Evolutionary conservation across 1,139 yeast species (phyloP).

Genomic region (Suhomyces anneliseae): DNA sequence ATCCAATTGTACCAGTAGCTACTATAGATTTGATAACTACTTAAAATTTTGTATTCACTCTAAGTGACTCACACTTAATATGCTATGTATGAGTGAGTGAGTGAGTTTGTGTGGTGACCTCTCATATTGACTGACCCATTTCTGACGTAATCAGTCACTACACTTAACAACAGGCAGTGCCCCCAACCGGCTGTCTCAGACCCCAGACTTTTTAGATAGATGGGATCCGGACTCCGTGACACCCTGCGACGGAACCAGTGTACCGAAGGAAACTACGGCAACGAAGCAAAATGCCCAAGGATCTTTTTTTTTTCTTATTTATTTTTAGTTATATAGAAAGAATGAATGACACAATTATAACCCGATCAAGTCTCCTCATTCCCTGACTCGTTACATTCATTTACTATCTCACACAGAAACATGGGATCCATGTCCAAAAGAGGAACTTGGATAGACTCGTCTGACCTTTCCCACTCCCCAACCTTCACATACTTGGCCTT

Average conservation of each 20-base stretch:
- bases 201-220: too few relatives aligned
- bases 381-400: neutral
- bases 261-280: too few relatives aligned
- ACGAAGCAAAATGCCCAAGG: too few relatives aligned
- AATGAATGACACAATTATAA: too few relatives aligned
- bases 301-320: too few relatives aligned
- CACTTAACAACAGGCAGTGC: neutral
- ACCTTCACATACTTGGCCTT: neutral
- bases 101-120: neutral
- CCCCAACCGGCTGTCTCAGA: neutral
- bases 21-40: too few relatives aligned
- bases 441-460: constrained; percentile 7
- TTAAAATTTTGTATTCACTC: too few relatives aligned
- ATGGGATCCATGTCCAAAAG: constrained; percentile 16
- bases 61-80: too few relatives aligned
- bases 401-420: constrained; percentile 6
- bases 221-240: neutral
- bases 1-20: too few relatives aligned
- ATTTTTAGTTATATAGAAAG: too few relatives aligned
- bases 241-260: too few relatives aligned
- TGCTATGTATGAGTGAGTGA: too few relatives aligned
- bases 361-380: neutral
- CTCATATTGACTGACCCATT: neutral
- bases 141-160: neutral
- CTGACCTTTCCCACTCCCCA: constrained; percentile 12